Evolutionary conservation across 352 stramenopile species (phyloP).

Genomic region (Phytophthora podocarpi): DNA sequence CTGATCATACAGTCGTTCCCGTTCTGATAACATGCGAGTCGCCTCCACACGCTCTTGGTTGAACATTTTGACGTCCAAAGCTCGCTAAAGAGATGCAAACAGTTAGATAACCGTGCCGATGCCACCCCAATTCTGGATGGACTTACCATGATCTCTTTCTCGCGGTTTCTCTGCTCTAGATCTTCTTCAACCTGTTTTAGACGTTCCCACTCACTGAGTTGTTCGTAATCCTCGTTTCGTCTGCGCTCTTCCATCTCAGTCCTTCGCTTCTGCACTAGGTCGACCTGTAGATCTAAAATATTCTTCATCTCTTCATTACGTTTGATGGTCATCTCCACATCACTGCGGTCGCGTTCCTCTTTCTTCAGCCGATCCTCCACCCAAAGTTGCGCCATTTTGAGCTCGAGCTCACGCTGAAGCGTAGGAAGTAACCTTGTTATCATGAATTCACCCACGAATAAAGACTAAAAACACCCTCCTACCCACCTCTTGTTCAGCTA

Average conservation of each 20-base stretch:
- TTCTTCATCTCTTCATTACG: conserved; percentile 75
- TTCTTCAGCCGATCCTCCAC: conserved; percentile 76
- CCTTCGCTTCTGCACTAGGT: conserved; percentile 57
- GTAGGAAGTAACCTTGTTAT: conserved; percentile 7
- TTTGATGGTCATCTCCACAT: conserved; percentile 50
- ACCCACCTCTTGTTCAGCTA: conserved; percentile 55
- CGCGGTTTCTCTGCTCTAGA: conserved; percentile 50
- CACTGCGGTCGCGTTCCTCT: conserved; percentile 64
- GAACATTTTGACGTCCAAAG: conserved; percentile 75
- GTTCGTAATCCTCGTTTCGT: conserved; percentile 50
- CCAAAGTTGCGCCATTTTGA: conserved; percentile 74
- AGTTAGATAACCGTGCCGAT: not conserved
- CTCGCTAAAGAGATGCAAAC: conserved; percentile 35
- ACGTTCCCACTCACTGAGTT: conserved; percentile 65
- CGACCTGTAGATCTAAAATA: conserved; percentile 80
- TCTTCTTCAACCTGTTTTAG: conserved; percentile 68
- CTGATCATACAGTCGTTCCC: conserved; percentile 73
- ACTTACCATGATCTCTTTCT: conserved; percentile 59
- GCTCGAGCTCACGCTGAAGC: conserved; percentile 45
- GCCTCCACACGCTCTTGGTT: conserved; percentile 72
- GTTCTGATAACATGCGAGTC: conserved; percentile 41
- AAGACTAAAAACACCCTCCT: not conserved
- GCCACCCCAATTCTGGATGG: not conserved
- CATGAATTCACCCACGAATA: not conserved
- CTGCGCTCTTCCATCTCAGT: conserved; percentile 46